phyloP scores from a whole-genome alignment of 768 basidiomycete species.

The Xerocomellus intermedius region DNA sequence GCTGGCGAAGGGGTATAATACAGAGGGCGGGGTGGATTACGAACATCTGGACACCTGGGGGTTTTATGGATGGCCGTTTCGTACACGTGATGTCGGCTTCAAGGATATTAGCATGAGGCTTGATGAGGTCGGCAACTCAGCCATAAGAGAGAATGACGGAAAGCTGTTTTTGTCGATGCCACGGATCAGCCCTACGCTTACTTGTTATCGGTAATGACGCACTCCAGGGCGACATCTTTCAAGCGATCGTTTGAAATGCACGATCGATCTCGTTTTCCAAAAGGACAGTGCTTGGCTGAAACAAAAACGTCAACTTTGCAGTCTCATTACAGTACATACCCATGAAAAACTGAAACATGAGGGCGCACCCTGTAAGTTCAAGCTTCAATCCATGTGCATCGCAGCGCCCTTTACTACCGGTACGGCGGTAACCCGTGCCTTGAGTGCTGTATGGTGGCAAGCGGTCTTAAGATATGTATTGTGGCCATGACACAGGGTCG shows the following conservation, averaged over 20 bases:
- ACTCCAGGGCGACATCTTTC: background rate
- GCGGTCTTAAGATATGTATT: too few relatives aligned
- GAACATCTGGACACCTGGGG: background rate
- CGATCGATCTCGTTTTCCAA: background rate
- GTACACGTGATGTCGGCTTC: conserved; percentile 19
- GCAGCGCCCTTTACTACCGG: background rate
- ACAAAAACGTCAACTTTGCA: background rate
- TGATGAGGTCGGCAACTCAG: background rate
- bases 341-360: background rate
- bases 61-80: conserved; percentile 12
- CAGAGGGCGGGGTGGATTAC: background rate
- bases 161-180: background rate
- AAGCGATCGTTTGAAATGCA: background rate
- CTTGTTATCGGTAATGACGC: too few relatives aligned
- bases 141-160: too few relatives aligned
- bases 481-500: too few relatives aligned
- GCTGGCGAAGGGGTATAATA: background rate
- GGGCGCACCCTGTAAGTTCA: background rate
- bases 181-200: background rate
- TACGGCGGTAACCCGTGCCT: too few relatives aligned
- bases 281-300: background rate
- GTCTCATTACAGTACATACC: background rate
- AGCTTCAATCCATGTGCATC: background rate
- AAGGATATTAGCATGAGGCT: background rate
- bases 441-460: too few relatives aligned